Conservation (phyloP, 2,329 filamentous ascomycete genomes). For the Hymenotorrendiella dingleyae region DNA sequence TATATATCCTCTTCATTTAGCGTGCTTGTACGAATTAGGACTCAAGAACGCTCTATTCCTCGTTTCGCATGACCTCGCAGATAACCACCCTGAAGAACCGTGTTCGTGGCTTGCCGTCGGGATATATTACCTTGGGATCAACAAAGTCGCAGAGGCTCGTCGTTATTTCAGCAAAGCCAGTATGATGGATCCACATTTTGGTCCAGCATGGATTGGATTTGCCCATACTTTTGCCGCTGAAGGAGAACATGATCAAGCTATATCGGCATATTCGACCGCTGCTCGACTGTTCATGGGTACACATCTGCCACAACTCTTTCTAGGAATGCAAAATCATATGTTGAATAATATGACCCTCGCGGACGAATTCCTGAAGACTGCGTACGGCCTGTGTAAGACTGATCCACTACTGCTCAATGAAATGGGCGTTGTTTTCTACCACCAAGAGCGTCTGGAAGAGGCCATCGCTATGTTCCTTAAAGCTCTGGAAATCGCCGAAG, state of each 20-base stretch:
- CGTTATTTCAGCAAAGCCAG: conserved; percentile 96
- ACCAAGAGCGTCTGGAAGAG: conserved; percentile 72
- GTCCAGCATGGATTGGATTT: conserved; percentile 97
- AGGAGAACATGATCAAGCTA: conserved; percentile 96
- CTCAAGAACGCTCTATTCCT: conserved; percentile 87
- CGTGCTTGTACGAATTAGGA: conserved; percentile 81
- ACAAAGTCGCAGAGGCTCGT: conserved; percentile 85
- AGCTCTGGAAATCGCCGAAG: conserved; percentile 69
- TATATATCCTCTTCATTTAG: conserved; percentile 85
- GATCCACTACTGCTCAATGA: conserved; percentile 93
- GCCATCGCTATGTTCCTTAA: conserved; percentile 73
- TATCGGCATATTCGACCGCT: conserved; percentile 94
- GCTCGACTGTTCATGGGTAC: conserved; percentile 94
- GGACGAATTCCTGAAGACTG: conserved; percentile 88
- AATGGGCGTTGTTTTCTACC: conserved; percentile 91
- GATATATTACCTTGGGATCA: conserved; percentile 86
- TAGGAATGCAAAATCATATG: conserved; percentile 97
- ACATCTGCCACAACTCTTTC: conserved; percentile 88
- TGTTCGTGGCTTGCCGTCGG: conserved; percentile 93
- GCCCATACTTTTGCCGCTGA: conserved; percentile 97
- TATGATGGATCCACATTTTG: conserved; percentile 96
- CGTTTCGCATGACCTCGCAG: conserved; percentile 85
- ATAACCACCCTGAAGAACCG: conserved; percentile 84
- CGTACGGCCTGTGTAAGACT: conserved; percentile 73
- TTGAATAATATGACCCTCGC: conserved; percentile 92